Conservation (phyloP, 2,329 filamentous ascomycete genomes). For the Phaeophleospora eucalypticola region DNA sequence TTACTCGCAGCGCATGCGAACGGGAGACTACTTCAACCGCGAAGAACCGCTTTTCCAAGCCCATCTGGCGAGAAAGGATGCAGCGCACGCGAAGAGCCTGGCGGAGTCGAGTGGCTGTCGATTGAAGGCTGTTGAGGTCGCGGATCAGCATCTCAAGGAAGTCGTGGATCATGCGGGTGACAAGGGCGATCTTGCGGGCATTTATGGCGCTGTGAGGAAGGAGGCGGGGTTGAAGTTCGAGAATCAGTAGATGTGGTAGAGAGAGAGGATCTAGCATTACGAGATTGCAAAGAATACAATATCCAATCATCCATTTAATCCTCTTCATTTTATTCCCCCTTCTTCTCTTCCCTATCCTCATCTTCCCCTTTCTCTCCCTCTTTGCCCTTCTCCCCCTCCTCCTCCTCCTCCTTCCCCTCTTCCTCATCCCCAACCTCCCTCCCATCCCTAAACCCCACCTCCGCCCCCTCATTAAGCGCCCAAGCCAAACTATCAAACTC, state of each 20-base stretch:
- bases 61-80: conserved; percentile 78
- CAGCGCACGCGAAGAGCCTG: conserved; percentile 65
- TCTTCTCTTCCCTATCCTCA: not conserved
- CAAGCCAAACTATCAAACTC: not conserved
- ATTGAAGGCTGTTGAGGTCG: conserved; percentile 63
- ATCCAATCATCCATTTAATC: not conserved
- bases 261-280: not conserved
- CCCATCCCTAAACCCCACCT: not conserved
- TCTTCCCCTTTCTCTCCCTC: not conserved
- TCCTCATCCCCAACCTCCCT: not conserved
- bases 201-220: conserved; percentile 75
- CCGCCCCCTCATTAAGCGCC: not conserved
- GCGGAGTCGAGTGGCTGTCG: conserved; percentile 60
- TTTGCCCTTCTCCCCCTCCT: not conserved
- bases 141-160: conserved; percentile 62
- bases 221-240: conserved; percentile 72
- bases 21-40: conserved; percentile 71
- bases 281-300: not conserved
- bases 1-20: conserved; percentile 70
- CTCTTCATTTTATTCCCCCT: not conserved
- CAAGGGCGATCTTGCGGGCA: conserved; percentile 72
- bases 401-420: not conserved
- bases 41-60: conserved; percentile 78
- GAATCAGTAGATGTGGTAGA: conserved; percentile 27
- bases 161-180: conserved; percentile 67